Evolutionary conservation across 2,329 filamentous ascomycete species (phyloP).

Genomic region (Aureobasidium sp.): DNA sequence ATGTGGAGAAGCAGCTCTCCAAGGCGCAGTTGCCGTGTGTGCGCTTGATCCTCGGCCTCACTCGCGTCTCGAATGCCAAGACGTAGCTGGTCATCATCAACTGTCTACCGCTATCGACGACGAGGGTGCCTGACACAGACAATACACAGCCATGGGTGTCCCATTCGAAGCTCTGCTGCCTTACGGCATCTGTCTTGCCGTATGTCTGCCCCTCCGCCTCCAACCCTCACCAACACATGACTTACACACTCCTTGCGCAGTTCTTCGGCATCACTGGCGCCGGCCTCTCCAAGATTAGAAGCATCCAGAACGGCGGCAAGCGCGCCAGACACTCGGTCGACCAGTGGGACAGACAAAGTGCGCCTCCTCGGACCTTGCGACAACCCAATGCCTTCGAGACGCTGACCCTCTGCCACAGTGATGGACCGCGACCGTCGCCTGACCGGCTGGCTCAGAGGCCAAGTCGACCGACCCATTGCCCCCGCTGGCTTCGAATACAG

Average conservation of each 20-base stretch:
- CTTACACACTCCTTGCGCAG: constrained; percentile 31
- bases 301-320: constrained; percentile 59
- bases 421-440: constrained; percentile 59
- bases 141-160: constrained; percentile 49
- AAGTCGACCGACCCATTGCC: constrained; percentile 52
- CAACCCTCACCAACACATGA: constrained; percentile 11
- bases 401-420: constrained; percentile 41
- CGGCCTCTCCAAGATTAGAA: constrained; percentile 50
- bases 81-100: constrained; percentile 8
- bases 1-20: constrained; percentile 9
- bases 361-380: constrained; percentile 14
- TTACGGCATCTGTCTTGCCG: constrained; percentile 56
- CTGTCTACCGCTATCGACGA: not conserved
- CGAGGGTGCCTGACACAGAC: not conserved
- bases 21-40: not conserved
- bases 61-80: not conserved
- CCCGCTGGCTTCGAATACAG: constrained; percentile 59
- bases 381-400: not conserved
- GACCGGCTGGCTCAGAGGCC: constrained; percentile 55
- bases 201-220: constrained; percentile 43
- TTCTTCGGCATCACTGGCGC: constrained; percentile 56
- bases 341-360: constrained; percentile 56
- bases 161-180: constrained; percentile 60
- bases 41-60: not conserved
- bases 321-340: constrained; percentile 53